These are phyloP conservation scores for Pichia insulana DNA, from an alignment of 805 yeast genomes.

Conservation along the genomic window DNA sequence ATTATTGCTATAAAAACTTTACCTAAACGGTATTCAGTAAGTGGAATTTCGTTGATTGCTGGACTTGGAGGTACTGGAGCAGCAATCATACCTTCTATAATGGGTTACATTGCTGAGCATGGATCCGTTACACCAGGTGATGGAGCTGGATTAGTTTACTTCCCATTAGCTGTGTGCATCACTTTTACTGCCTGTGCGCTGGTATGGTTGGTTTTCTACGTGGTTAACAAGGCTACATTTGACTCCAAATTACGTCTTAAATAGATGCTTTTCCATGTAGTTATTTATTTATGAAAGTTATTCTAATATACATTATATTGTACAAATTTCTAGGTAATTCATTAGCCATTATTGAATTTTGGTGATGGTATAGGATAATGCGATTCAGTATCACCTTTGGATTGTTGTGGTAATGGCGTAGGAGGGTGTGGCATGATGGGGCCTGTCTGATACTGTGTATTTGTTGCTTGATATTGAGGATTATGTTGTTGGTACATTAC, in stretches of 20 bases:
- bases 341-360: too few species aligned
- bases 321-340: too few species aligned
- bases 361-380: too few species aligned
- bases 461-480: conserved; percentile 2
- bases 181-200: conserved; percentile 19
- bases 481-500: neutral
- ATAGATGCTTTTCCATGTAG: too few species aligned
- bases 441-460: too few species aligned
- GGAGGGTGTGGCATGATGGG: neutral
- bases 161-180: conserved; percentile 20
- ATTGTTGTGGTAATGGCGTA: neutral
- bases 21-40: conserved; percentile 51
- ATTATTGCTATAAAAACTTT: conserved; percentile 53
- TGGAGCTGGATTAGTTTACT: conserved; percentile 27
- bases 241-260: conserved; percentile 14
- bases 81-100: conserved; percentile 60
- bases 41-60: conserved; percentile 66
- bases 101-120: conserved; percentile 40
- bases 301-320: neutral
- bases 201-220: conserved; percentile 24
- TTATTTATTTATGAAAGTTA: too few species aligned
- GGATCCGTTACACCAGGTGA: conserved; percentile 13
- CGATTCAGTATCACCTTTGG: neutral
- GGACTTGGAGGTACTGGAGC: conserved; percentile 81
- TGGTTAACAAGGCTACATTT: conserved; percentile 11